These are phyloP conservation scores for Ophiosphaerella narmari DNA, from an alignment of 2,329 filamentous ascomycete species.

Conservation along the genomic window DNA sequence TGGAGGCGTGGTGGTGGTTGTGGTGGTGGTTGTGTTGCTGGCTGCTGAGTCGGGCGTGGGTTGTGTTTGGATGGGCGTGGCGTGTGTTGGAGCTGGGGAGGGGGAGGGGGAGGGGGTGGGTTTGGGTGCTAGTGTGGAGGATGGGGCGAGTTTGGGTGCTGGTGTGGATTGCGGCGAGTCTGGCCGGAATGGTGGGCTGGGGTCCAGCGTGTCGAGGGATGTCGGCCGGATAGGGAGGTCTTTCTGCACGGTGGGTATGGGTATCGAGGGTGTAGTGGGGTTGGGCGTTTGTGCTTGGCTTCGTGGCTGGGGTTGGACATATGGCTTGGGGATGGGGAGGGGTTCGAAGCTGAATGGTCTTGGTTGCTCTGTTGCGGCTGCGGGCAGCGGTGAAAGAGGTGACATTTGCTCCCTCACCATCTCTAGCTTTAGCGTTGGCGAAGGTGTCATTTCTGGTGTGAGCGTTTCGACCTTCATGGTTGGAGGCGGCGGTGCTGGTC, in stretches of 20 bases:
- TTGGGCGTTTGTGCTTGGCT: constrained; percentile 8
- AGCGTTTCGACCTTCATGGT: constrained; percentile 23
- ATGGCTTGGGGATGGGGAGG: background rate
- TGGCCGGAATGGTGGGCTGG: background rate
- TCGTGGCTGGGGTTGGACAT: background rate
- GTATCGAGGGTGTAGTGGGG: background rate
- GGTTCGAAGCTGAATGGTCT: constrained; percentile 36
- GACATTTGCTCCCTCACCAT: constrained; percentile 24
- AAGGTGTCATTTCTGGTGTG: constrained; percentile 39
- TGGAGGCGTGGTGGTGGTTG: constrained; percentile 3
- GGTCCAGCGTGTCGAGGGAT: background rate
- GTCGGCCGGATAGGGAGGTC: background rate
- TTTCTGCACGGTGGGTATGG: background rate
- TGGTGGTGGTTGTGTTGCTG: constrained; percentile 5
- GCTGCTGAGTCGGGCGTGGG: background rate
- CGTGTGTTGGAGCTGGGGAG: too few relatives aligned
- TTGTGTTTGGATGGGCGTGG: background rate
- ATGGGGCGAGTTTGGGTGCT: background rate
- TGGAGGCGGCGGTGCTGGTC: constrained; percentile 24
- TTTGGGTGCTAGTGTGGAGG: too few relatives aligned
- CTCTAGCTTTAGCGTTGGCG: constrained; percentile 25
- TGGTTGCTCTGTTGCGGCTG: constrained; percentile 14
- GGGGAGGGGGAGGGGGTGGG: too few relatives aligned
- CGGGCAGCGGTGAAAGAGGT: constrained; percentile 25
- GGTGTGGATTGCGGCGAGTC: background rate